A percentile compares a stretch with the other conserved stretches of the same genome.
Evolutionary conservation across 75 land plant species (phyloP).

Genomic region (Selaginella moellendorffii): DNA sequence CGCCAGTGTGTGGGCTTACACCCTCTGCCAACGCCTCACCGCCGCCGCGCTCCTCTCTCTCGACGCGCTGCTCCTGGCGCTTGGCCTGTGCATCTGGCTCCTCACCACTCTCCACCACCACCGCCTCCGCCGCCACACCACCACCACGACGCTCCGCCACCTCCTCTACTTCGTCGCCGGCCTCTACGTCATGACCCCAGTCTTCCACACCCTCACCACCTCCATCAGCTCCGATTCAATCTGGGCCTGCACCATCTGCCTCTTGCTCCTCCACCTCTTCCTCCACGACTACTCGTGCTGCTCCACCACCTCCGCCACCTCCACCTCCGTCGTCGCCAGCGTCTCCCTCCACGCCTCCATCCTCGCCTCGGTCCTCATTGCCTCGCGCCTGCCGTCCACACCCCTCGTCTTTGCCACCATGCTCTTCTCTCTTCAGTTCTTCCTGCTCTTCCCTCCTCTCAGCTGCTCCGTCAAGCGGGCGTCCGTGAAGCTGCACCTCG

Average conservation of each 20-base stretch:
- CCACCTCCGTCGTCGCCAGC: not conserved
- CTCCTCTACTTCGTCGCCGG: conserved; percentile 65
- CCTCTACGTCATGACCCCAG: conserved; percentile 63
- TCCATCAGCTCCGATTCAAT: conserved; percentile 95
- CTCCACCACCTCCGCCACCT: not conserved
- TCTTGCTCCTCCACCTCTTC: conserved; percentile 71
- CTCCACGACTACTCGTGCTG: conserved; percentile 73
- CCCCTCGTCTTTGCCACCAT: not conserved
- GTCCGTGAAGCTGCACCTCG: not conserved
- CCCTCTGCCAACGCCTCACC: conserved; percentile 40
- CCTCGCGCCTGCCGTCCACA: not conserved
- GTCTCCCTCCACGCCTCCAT: conserved; percentile 1
- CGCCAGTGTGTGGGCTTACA: conserved; percentile 61
- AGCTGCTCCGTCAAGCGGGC: not conserved
- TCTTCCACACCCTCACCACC: conserved; percentile 78
- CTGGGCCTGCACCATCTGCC: conserved; percentile 61
- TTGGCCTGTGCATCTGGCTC: conserved; percentile 47
- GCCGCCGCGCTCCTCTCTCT: conserved; percentile 44
- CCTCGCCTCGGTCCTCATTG: not conserved
- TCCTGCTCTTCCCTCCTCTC: conserved; percentile 1
- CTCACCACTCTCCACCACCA: conserved; percentile 38
- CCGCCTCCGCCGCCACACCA: too few species aligned
- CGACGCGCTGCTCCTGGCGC: conserved; percentile 41
- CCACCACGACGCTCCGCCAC: too few species aligned
- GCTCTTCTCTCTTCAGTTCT: conserved; percentile 2